Evolutionary conservation across 139 green algal genomes (phyloP).

Genomic region (Eudorina sp.): DNA sequence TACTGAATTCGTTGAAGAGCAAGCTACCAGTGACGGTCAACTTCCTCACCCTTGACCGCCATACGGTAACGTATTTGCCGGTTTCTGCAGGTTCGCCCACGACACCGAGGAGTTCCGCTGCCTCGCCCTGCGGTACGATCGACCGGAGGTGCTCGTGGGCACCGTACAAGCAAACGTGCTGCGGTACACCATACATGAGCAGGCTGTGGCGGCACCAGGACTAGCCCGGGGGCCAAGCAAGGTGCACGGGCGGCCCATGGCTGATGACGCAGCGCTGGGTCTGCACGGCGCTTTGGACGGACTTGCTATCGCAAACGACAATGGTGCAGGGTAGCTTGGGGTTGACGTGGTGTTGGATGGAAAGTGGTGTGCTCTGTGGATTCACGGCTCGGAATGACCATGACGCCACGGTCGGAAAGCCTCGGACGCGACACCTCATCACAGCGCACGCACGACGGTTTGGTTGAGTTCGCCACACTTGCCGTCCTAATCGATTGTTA

Average conservation of each 20-base stretch:
- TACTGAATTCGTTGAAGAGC: no score
- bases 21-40: no score
- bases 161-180: constrained; percentile 51
- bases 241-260: background rate
- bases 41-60: background rate
- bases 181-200: constrained; percentile 31
- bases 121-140: constrained; percentile 58
- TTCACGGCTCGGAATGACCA: no score
- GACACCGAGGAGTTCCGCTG: constrained; percentile 60
- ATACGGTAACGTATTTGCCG: background rate
- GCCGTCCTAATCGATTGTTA: no score
- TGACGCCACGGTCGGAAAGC: no score
- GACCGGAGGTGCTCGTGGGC: constrained; percentile 69
- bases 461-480: no score
- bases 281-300: background rate
- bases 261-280: background rate
- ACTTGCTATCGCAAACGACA: constrained; percentile 7
- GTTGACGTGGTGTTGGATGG: no score
- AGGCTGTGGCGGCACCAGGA: constrained; percentile 7
- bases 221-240: background rate
- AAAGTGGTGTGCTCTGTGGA: no score
- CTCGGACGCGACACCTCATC: no score
- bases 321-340: background rate
- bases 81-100: constrained; percentile 44
- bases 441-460: no score